Conservation (phyloP, 2,329 filamentous ascomycete species). For the Fusarium staphyleae region DNA sequence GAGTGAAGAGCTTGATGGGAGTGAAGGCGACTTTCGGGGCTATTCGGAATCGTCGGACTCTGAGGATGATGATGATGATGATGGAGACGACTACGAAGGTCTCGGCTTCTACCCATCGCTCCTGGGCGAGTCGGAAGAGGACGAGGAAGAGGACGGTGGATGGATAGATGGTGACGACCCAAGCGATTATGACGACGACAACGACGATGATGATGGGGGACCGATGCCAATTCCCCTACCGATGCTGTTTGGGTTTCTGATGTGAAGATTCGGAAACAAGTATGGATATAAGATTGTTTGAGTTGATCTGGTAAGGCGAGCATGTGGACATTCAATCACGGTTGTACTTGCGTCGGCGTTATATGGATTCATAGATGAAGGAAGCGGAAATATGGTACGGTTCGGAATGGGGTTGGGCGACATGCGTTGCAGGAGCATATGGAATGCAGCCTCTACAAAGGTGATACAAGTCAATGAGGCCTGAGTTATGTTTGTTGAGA, state of each 20-base stretch:
- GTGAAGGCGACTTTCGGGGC: conserved; percentile 29
- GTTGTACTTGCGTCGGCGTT: conserved; percentile 22
- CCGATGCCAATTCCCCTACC: conserved; percentile 29
- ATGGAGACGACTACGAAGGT: conserved; percentile 9
- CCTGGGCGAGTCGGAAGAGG: conserved; percentile 15
- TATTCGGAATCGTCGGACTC: conserved; percentile 20
- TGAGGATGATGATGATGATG: conserved; percentile 26
- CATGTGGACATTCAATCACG: background rate
- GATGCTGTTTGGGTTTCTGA: conserved; percentile 33
- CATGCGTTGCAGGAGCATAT: conserved; percentile 3
- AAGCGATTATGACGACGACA: conserved; percentile 26
- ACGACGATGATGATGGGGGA: conserved; percentile 34
- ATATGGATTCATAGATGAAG: conserved; percentile 18
- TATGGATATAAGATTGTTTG: conserved; percentile 2
- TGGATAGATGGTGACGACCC: conserved; percentile 16
- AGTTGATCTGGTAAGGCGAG: background rate
- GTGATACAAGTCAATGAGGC: background rate
- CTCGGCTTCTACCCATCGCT: conserved; percentile 14
- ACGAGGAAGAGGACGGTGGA: conserved; percentile 19
- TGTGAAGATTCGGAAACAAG: conserved; percentile 21
- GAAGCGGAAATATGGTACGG: conserved; percentile 9
- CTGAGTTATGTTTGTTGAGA: background rate
- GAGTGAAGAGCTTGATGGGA: conserved; percentile 4
- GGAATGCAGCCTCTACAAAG: conserved; percentile 3
- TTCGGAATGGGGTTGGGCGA: conserved; percentile 4